These are phyloP conservation scores for Aureobasidium sp. DNA, from an alignment of 2,329 filamentous ascomycete species.

Conservation along the genomic window DNA sequence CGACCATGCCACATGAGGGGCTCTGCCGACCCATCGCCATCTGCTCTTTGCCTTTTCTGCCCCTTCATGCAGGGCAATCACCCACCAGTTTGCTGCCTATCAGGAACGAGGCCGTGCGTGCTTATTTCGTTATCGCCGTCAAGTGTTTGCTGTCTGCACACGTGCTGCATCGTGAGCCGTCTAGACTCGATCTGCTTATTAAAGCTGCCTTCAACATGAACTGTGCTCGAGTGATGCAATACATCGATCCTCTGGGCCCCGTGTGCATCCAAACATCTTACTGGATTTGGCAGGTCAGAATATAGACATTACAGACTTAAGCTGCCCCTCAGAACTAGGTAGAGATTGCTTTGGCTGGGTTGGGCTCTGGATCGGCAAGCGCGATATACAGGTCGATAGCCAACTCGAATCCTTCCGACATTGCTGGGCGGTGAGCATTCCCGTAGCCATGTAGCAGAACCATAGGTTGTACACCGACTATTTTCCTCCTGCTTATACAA, in stretches of 20 bases:
- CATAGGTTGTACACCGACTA: neutral
- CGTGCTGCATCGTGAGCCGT: constrained; percentile 3
- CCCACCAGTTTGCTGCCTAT: neutral
- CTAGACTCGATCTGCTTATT: neutral
- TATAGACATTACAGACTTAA: neutral
- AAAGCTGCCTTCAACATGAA: neutral
- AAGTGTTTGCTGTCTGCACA: constrained; percentile 1
- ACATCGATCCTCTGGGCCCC: neutral
- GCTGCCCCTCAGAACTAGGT: neutral
- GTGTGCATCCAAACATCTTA: neutral
- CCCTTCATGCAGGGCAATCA: neutral
- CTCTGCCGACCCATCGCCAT: neutral
- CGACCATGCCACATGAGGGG: constrained; percentile 4
- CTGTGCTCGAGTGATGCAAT: neutral
- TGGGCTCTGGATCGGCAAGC: neutral
- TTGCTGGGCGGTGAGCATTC: neutral
- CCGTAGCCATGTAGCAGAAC: neutral
- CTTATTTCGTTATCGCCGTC: neutral
- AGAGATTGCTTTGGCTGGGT: neutral
- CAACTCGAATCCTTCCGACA: neutral
- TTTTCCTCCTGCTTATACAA: neutral
- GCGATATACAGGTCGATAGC: neutral
- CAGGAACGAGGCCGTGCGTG: neutral
- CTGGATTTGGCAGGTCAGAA: neutral
- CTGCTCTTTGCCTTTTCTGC: neutral